A percentile compares a stretch with the other conserved stretches of the same genome.
Conservation (phyloP, 768 basidiomycete species). For the Suillus decipiens region DNA sequence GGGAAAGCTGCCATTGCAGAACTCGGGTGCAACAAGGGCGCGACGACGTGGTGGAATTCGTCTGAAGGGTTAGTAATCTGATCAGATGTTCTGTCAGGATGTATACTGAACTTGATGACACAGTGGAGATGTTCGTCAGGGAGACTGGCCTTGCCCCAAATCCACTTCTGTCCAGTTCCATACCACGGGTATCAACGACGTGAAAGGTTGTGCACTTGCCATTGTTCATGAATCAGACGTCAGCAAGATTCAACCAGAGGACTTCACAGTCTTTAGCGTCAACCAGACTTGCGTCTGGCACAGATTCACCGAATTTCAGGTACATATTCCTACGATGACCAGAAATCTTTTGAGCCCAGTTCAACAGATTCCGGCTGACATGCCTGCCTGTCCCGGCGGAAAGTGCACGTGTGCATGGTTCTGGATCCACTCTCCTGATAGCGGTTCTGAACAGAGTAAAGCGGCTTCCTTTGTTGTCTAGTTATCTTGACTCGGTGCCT, state of each 20-base stretch:
- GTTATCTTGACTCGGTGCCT: background rate
- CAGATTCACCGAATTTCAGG: conserved; percentile 38
- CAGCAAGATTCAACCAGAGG: conserved; percentile 38
- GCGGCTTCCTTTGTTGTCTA: conserved; percentile 2
- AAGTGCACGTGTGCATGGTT: conserved; percentile 47
- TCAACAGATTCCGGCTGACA: conserved; percentile 36
- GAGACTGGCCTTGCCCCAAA: conserved; percentile 27
- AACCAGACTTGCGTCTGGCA: conserved; percentile 47
- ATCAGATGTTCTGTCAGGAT: background rate
- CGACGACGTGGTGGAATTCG: conserved; percentile 26
- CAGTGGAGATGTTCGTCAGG: conserved; percentile 26
- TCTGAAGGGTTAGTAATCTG: conserved; percentile 18
- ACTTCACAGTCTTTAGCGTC: conserved; percentile 44
- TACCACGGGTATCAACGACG: conserved; percentile 32
- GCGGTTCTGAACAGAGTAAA: conserved; percentile 39
- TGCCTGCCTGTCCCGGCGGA: conserved; percentile 45
- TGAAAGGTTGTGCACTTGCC: conserved; percentile 41
- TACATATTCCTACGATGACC: conserved; percentile 40
- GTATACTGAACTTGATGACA: background rate
- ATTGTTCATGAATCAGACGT: conserved; percentile 46
- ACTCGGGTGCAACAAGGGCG: conserved; percentile 35
- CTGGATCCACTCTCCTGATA: conserved; percentile 41
- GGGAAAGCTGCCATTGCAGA: conserved; percentile 24
- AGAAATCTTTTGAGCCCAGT: conserved; percentile 40
- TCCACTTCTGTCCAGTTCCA: conserved; percentile 26